Evolutionary conservation across 1,284 basidiomycete genomes (phyloP).

Genomic region (Apiotrichum montevideense): DNA sequence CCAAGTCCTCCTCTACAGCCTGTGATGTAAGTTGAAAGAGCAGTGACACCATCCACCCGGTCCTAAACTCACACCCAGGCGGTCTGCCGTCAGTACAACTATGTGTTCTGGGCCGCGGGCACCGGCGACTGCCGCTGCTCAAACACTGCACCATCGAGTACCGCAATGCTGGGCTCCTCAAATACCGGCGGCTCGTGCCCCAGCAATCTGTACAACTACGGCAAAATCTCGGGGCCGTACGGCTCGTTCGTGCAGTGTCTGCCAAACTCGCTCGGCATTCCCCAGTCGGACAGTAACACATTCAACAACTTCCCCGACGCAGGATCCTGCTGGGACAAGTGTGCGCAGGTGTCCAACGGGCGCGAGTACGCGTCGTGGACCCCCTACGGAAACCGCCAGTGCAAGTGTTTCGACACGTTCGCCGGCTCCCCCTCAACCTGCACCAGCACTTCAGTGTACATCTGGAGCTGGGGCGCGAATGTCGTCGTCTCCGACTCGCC

Average conservation of each 20-base stretch:
- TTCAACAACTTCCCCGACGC: neutral
- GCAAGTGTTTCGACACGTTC: neutral
- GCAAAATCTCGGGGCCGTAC: neutral
- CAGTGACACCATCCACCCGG: no score
- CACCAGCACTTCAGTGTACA: neutral
- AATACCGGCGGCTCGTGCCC: neutral
- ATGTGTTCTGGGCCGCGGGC: no score
- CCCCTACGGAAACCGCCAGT: neutral
- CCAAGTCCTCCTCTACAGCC: no score
- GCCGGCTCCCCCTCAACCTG: neutral
- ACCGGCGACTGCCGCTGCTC: no score
- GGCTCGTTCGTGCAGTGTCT: neutral
- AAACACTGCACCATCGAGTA: no score
- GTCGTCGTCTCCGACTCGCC: neutral
- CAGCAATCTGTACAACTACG: neutral
- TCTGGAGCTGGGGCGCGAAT: neutral
- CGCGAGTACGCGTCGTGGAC: no score
- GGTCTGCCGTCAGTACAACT: no score
- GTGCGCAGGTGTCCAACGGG: neutral
- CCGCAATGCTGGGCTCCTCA: neutral
- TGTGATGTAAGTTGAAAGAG: no score
- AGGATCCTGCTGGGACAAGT: neutral
- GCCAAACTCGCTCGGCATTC: neutral
- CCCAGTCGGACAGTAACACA: neutral
- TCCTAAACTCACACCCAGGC: no score